Conservation (phyloP, 2,329 filamentous ascomycete genomes). For the Trichoderma afroharzianum region DNA sequence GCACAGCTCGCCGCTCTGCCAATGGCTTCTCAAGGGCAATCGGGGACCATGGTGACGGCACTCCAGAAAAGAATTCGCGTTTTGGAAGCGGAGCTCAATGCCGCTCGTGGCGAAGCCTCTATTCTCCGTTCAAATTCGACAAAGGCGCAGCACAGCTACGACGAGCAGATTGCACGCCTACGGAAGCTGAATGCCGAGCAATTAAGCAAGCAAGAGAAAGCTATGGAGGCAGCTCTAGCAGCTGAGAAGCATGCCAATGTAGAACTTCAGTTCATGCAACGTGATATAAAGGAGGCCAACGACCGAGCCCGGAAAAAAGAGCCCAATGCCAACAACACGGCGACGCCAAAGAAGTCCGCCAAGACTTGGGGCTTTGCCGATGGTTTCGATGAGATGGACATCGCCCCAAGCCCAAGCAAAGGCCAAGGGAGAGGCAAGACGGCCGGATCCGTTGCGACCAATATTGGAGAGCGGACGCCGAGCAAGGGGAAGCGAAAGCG, state of each 20-base stretch:
- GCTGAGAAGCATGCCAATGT: slow-evolving; percentile 64
- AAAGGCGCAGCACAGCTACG: slow-evolving; percentile 58
- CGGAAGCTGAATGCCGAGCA: slow-evolving; percentile 63
- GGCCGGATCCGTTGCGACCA: slow-evolving; percentile 40
- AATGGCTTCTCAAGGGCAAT: slow-evolving; percentile 28
- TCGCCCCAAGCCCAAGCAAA: slow-evolving; percentile 52
- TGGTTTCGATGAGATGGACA: slow-evolving; percentile 70
- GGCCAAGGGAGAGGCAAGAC: slow-evolving; percentile 40
- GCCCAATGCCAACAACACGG: slow-evolving; percentile 28
- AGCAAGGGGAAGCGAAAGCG: slow-evolving; percentile 70
- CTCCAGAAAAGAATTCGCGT: slow-evolving; percentile 52
- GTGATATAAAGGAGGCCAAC: slow-evolving; percentile 62
- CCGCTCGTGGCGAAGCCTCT: slow-evolving; percentile 67
- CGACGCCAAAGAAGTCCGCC: slow-evolving; percentile 59
- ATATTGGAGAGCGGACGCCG: slow-evolving; percentile 55
- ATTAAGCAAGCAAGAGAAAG: slow-evolving; percentile 58
- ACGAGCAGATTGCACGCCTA: slow-evolving; percentile 58
- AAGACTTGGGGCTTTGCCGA: slow-evolving; percentile 62
- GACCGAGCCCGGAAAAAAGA: slow-evolving; percentile 49
- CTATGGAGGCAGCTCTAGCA: slow-evolving; percentile 61
- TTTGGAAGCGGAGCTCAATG: slow-evolving; percentile 54
- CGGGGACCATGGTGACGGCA: slow-evolving; percentile 39
- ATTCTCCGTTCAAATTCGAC: slow-evolving; percentile 71
- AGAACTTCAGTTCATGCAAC: slow-evolving; percentile 68
- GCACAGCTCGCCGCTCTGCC: slow-evolving; percentile 40